Percentiles rank a stretch among this genome's conserved stretches.
phyloP scores from a whole-genome alignment of 495 filamentous ascomycete genomes.

The Trichocladium uniseriatum region DNA sequence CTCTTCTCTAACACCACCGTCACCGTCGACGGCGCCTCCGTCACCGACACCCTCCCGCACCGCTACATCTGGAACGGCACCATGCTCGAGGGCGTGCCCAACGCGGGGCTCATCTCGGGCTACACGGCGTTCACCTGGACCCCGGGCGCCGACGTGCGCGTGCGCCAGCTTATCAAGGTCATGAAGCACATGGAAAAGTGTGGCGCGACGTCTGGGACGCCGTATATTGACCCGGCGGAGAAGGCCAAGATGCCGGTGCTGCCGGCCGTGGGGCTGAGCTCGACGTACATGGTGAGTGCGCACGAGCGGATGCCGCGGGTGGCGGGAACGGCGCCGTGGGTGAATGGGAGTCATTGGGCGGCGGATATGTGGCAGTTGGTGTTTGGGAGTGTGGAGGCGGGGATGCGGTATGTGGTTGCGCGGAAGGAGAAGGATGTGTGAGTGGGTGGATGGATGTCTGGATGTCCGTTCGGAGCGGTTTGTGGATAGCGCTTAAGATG shows the following conservation, averaged over 20 bases:
- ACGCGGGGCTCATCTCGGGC: constrained; percentile 28
- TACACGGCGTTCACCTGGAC: constrained; percentile 53
- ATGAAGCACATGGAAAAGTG: constrained; percentile 30
- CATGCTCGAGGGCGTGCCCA: constrained; percentile 36
- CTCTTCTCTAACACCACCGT: constrained; percentile 44
- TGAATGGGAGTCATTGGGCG: constrained; percentile 23
- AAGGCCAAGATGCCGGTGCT: constrained; percentile 9
- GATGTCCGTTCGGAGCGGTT: not conserved
- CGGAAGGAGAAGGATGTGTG: constrained; percentile 9
- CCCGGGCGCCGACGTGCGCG: constrained; percentile 32
- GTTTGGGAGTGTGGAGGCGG: constrained; percentile 24
- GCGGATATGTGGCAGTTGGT: constrained; percentile 20
- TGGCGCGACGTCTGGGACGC: constrained; percentile 25
- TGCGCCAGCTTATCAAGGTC: constrained; percentile 27
- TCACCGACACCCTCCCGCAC: constrained; percentile 44
- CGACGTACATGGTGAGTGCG: constrained; percentile 28
- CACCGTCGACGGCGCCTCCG: constrained; percentile 45
- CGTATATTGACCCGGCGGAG: constrained; percentile 15
- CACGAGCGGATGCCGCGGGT: constrained; percentile 24
- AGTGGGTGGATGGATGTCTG: not conserved
- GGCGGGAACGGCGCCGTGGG: constrained; percentile 27
- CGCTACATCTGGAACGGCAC: constrained; percentile 45
- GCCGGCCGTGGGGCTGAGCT: constrained; percentile 19
- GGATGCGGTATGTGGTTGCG: constrained; percentile 20
- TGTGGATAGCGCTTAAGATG: too few species aligned